Percentiles rank a stretch among this genome's conserved stretches.
These are phyloP conservation scores for Globisporangium heterothallicum DNA, from an alignment of 352 stramenopile genomes.

Conservation along the genomic window DNA sequence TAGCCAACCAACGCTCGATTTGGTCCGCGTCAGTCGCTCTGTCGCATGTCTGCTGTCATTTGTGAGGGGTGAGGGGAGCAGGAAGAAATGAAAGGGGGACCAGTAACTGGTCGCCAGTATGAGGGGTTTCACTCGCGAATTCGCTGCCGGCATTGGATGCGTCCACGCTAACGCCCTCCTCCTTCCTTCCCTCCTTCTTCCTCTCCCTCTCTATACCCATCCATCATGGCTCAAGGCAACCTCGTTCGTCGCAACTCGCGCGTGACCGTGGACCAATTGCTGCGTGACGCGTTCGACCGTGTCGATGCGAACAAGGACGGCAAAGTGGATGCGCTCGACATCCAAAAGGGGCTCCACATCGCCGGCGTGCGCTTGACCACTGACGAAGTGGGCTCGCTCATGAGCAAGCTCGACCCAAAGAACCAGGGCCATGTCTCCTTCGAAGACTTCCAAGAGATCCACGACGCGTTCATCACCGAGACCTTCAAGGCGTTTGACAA, in stretches of 20 bases:
- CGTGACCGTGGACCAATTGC: conserved; percentile 66
- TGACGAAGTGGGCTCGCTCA: conserved; percentile 52
- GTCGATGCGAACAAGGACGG: conserved; percentile 68
- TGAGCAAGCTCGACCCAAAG: conserved; percentile 59
- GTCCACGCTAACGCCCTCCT: too few relatives aligned
- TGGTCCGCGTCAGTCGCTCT: background rate
- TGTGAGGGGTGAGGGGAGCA: background rate
- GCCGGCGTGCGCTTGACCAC: conserved; percentile 57
- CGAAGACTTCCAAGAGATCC: conserved; percentile 67
- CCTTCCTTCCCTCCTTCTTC: background rate
- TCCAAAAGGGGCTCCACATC: conserved; percentile 58
- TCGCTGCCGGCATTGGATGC: background rate
- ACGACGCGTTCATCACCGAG: conserved; percentile 71
- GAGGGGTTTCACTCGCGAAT: background rate
- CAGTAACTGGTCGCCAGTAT: background rate
- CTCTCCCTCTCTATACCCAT: conserved; percentile 1
- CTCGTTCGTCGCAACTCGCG: conserved; percentile 77
- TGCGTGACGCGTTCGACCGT: conserved; percentile 69
- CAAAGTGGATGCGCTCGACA: conserved; percentile 65
- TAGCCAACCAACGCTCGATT: background rate
- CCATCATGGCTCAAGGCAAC: conserved; percentile 12
- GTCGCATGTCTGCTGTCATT: too few relatives aligned
- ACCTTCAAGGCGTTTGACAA: conserved; percentile 71
- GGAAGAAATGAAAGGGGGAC: background rate
- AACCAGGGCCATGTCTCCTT: conserved; percentile 71